Evolutionary conservation across 1,139 yeast genomes (phyloP).

Genomic region (Sugiyamaella novakii): DNA sequence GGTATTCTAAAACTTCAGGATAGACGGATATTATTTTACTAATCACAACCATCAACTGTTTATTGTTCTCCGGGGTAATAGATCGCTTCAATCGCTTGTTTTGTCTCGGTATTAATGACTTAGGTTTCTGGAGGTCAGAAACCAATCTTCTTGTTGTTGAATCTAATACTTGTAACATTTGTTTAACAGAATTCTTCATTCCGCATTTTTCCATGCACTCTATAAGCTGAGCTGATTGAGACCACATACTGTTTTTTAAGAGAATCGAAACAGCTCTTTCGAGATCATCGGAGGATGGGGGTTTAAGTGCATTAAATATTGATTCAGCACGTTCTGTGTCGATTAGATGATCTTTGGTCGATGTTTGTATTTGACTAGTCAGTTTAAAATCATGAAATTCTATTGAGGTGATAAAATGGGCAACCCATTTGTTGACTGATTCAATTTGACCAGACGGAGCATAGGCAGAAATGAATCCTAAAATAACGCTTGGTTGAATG

Average conservation of each 20-base stretch:
- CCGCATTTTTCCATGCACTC: constrained; percentile 26
- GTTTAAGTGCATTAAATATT: constrained; percentile 26
- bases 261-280: constrained; percentile 25
- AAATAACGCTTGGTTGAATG: constrained; percentile 33
- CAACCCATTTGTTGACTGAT: constrained; percentile 30
- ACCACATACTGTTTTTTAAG: constrained; percentile 28
- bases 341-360: constrained; percentile 17
- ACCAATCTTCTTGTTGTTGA: constrained; percentile 28
- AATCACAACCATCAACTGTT: constrained; percentile 26
- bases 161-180: constrained; percentile 27
- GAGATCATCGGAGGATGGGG: constrained; percentile 25
- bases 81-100: constrained; percentile 15
- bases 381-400: constrained; percentile 20
- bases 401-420: constrained; percentile 25
- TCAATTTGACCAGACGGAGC: constrained; percentile 25
- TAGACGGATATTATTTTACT: constrained; percentile 29
- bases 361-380: background rate
- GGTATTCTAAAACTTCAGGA: constrained; percentile 33
- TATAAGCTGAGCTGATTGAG: constrained; percentile 24
- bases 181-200: constrained; percentile 25
- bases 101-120: constrained; percentile 23
- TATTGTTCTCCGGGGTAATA: constrained; percentile 17
- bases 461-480: constrained; percentile 33
- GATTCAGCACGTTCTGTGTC: constrained; percentile 28
- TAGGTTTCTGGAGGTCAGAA: constrained; percentile 14